Evolutionary conservation across 768 basidiomycete species (phyloP), one percentile per base, ranked within the genome.

Genomic region (Tephrocybe sp.): DNA sequence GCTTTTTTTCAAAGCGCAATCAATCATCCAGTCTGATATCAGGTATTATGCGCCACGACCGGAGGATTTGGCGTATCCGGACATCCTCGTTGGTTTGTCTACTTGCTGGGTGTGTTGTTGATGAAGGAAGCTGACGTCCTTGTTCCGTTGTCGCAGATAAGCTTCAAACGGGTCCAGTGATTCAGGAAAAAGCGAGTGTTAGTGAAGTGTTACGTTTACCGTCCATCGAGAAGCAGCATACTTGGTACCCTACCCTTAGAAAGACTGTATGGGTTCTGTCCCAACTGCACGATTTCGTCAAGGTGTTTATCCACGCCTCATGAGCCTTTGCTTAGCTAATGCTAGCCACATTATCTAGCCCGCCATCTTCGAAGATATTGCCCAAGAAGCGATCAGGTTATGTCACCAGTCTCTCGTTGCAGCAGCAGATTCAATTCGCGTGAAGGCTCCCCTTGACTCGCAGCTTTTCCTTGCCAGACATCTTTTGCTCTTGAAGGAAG

Each of bases 351-450:
- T 33, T 36, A 9, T 27, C 5, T 50, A 98, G 94, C 85, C 90
- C n/a, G 86, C 84, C 1, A 94, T 97, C 50, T 99, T 97, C 50
- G 89, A 94, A 58, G 97, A 99, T 64, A 89, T 98, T 33, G 94
- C 95, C 0, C 91, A 94, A 68, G 94, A 97, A 69, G 91, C 94
- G 0, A 77, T 97, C 25, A 75, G 78, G 11, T 72, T 92, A 3
- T 95, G 94, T 64, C 81, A 86, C 29, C 78, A 86, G 50, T 95
- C 94, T 0, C 78, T 98, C 3, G 73, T 88, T 29, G 65, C 77
- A 4, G 92, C 90, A 0, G 77, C 88, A 0, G 78, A 86, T n/a
- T 69, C 75, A 18, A 74, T 97, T 42, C 74, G 78, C 19, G 50
- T 61, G 24, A 79, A 77, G 42, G 73, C 73, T 31, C 67, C 71